Base-by-base conservation (phyloP, 352 stramenopile genomes). In the Phytophthora europaea region DNA sequence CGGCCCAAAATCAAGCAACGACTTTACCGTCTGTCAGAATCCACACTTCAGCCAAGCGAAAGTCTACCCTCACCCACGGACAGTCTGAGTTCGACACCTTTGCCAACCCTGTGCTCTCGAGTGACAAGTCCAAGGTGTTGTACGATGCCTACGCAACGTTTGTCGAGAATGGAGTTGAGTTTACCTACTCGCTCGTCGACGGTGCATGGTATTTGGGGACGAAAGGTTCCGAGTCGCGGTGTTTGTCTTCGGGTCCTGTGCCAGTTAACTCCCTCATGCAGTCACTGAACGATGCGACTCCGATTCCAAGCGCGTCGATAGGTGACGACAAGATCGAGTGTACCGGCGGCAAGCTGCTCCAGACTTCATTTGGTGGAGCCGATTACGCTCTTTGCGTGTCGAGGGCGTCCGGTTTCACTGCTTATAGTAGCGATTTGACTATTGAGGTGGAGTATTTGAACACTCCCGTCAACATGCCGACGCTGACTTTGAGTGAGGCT, bases 11-110 rank as follows among this genome's bases (percentile, higher is more conserved):
- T 7, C 38, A 47, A 47, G 38, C 38, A 2, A 3, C 15, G 13
- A 47, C 15, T 47, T 47, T 47, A 47, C 38, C 38, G 16, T 47
- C 38, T n/a, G 38, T 47, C 13, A 47, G 54, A 59, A 60, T 36
- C 69, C 18, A 70, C 63, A 22, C 52, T 72, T 84, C 43, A 0
- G 48, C 80, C 51, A 84, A 84, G 61, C 71, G 80, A 7, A 50
- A 10, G 28, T 73, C 73, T 6, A 84, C 84, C 77, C 26, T 53
- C 28, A 63, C 82, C 15, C 72, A 73, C 26, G 79, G 72, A 7
- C 57, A 75, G 13, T 59, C 71, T 16, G 50, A 80, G 51, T 78
- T 83, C 43, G 59, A 84, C 36, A 60, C 81, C 6, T 78, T 84
- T 36, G 77, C 72, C 6, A 79, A 76, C 31, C 79, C 71, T 3